phyloP scores from a whole-genome alignment of 345 rosid species.

The Boechera retrofracta region DNA sequence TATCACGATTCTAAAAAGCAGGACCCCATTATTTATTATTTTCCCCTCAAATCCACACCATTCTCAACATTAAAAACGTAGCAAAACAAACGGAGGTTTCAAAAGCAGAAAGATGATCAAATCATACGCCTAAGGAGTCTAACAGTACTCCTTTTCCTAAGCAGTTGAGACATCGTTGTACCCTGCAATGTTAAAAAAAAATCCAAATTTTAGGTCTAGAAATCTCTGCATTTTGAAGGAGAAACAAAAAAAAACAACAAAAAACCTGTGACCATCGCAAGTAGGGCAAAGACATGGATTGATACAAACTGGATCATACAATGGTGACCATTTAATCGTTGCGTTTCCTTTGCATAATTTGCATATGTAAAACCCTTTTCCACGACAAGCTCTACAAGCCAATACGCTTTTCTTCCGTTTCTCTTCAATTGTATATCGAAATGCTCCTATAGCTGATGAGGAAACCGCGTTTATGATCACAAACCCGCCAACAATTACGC shows the following conservation, averaged over 20 bases:
- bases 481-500: constrained; percentile 54
- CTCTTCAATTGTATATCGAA: constrained; percentile 49
- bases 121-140: constrained; percentile 20
- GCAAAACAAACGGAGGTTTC: neutral
- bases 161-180: constrained; percentile 84
- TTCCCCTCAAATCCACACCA: neutral
- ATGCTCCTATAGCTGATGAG: constrained; percentile 48
- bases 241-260: too few relatives aligned
- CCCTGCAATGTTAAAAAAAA: constrained; percentile 50
- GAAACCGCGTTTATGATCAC: constrained; percentile 53
- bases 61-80: neutral
- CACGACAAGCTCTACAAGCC: constrained; percentile 68
- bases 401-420: constrained; percentile 57
- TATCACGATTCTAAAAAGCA: neutral
- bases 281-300: constrained; percentile 93
- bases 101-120: constrained; percentile 10
- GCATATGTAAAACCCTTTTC: constrained; percentile 86
- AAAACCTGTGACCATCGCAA: constrained; percentile 86
- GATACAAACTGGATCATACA: constrained; percentile 75
- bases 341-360: constrained; percentile 83
- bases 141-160: constrained; percentile 60
- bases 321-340: constrained; percentile 74
- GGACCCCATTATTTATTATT: neutral
- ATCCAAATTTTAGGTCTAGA: neutral
- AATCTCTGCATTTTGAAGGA: neutral